phyloP scores from a whole-genome alignment of 78 protist genomes.

The Trichosphaerium sp. region DNA sequence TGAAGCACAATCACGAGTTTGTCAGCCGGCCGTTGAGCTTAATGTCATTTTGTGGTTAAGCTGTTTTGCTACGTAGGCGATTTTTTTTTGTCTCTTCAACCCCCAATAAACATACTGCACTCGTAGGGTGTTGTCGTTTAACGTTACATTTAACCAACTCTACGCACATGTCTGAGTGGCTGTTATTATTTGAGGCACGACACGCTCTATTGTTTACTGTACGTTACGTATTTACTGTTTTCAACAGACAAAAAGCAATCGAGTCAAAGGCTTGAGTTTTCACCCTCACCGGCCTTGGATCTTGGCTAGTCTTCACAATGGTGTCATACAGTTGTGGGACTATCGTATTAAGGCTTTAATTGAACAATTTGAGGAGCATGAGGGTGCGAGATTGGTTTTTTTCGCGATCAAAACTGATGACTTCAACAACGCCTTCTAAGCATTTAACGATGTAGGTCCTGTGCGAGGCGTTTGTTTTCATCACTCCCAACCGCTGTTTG shows the following conservation, averaged over 20 bases:
- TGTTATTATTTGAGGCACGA: too few relatives aligned
- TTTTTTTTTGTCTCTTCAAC: too few relatives aligned
- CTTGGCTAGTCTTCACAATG: slow-evolving; percentile 87
- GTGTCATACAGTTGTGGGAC: slow-evolving; percentile 95
- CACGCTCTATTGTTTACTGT: too few relatives aligned
- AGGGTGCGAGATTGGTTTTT: slow-evolving; percentile 46
- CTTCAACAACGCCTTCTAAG: neutral
- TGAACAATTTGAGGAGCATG: slow-evolving; percentile 96
- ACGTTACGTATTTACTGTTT: too few relatives aligned
- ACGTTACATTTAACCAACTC: too few relatives aligned
- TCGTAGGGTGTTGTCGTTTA: too few relatives aligned
- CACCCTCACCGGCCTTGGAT: slow-evolving; percentile 97
- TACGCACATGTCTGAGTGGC: too few relatives aligned
- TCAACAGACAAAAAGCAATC: slow-evolving; percentile 53
- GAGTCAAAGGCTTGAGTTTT: slow-evolving; percentile 90
- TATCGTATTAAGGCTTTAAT: slow-evolving; percentile 91
- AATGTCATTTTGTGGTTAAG: too few relatives aligned
- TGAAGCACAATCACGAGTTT: too few relatives aligned
- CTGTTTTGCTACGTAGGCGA: too few relatives aligned
- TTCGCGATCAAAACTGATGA: neutral
- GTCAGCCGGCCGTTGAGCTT: too few relatives aligned
- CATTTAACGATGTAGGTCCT: slow-evolving; percentile 69
- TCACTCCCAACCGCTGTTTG: slow-evolving; percentile 92
- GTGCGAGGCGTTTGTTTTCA: slow-evolving; percentile 97
- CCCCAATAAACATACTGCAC: too few relatives aligned